Evolutionary conservation across 345 rosid genomes (phyloP).

Genomic region (Sapria himalayana): DNA sequence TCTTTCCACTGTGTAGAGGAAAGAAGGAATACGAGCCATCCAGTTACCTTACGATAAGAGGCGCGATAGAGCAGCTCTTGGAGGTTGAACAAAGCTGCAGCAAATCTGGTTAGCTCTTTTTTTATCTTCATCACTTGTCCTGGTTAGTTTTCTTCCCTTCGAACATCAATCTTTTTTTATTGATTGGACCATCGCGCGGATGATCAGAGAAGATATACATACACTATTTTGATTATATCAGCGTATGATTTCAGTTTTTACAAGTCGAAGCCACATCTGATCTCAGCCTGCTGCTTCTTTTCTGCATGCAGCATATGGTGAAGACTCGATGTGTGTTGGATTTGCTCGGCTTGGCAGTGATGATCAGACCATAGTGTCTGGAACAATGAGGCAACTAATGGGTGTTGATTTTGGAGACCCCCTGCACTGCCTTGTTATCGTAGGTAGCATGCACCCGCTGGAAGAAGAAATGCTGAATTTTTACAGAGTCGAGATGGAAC

Average conservation of each 20-base stretch:
- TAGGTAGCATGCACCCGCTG: slow-evolving; percentile 55
- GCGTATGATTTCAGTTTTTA: too few relatives aligned
- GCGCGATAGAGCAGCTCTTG: slow-evolving; percentile 73
- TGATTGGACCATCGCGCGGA: too few relatives aligned
- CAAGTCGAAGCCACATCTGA: too few relatives aligned
- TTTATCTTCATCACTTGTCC: too few relatives aligned
- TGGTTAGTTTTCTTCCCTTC: too few relatives aligned
- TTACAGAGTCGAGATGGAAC: slow-evolving; percentile 22
- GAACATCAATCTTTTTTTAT: too few relatives aligned
- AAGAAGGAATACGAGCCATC: slow-evolving; percentile 75
- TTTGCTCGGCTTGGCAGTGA: slow-evolving; percentile 70
- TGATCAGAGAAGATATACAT: too few relatives aligned
- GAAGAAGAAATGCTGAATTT: slow-evolving; percentile 82
- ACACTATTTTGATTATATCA: too few relatives aligned
- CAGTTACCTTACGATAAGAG: slow-evolving; percentile 64
- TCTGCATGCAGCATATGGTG: slow-evolving; percentile 27
- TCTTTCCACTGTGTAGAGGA: slow-evolving; percentile 21
- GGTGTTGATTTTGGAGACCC: slow-evolving; percentile 63
- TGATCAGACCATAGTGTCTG: slow-evolving; percentile 60
- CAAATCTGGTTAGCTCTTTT: slow-evolving; percentile 45
- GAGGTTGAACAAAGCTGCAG: slow-evolving; percentile 49
- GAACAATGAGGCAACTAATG: slow-evolving; percentile 51
- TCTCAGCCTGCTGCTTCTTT: too few relatives aligned
- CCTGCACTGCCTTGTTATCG: slow-evolving; percentile 66
- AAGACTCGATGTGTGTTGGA: slow-evolving; percentile 54